Evolutionary conservation across 305 asterid genomes (phyloP).

Genomic region (Solanum hybrid): DNA sequence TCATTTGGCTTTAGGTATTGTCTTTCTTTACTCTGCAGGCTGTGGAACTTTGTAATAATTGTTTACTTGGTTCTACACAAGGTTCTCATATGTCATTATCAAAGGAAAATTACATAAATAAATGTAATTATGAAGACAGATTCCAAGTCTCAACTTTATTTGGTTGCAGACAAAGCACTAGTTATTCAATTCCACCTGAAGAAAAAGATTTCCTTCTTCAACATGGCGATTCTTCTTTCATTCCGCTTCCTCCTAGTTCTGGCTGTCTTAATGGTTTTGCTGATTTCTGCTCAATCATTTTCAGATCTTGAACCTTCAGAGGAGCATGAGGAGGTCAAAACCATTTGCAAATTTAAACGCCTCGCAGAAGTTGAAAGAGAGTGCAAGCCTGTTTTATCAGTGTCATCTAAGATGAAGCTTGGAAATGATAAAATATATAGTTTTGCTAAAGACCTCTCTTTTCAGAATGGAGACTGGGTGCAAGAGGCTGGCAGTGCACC

Average conservation of each 20-base stretch:
- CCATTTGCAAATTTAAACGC: conserved; percentile 2
- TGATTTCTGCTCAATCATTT: neutral
- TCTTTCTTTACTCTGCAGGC: neutral
- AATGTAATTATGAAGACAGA: neutral
- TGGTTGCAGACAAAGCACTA: neutral
- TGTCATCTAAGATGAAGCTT: neutral
- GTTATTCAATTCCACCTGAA: neutral
- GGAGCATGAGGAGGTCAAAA: neutral
- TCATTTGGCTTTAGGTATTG: neutral
- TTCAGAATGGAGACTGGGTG: conserved; percentile 16
- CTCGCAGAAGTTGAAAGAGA: conserved; percentile 9
- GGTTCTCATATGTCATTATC: neutral
- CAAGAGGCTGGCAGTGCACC: conserved; percentile 3
- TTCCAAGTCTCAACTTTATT: neutral
- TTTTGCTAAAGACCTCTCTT: conserved; percentile 4
- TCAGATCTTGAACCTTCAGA: neutral
- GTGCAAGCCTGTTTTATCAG: neutral
- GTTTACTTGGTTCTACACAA: neutral
- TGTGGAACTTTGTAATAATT: neutral
- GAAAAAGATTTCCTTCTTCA: neutral
- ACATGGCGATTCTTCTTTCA: neutral
- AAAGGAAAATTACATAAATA: neutral
- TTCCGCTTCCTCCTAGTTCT: neutral
- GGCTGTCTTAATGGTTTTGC: neutral
- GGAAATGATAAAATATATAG: neutral